These are phyloP conservation scores for Kuraishia molischiana DNA, from an alignment of 805 yeast genomes.

Conservation along the genomic window DNA sequence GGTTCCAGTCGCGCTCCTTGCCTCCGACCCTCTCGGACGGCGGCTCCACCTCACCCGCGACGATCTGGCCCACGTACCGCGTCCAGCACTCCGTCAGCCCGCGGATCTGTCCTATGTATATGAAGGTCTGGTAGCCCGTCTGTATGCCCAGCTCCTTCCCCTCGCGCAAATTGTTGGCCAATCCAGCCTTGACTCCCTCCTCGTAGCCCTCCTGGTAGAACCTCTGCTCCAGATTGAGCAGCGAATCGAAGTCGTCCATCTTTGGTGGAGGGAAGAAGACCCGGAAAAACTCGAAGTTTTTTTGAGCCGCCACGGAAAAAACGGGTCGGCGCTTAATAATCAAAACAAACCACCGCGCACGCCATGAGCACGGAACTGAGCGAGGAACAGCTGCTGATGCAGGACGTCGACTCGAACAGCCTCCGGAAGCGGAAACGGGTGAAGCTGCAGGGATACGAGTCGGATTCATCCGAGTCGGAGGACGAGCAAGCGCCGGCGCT, in stretches of 20 bases:
- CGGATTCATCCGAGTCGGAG: constrained; percentile 13
- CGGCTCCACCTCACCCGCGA: constrained; percentile 6
- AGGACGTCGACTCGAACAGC: constrained; percentile 11
- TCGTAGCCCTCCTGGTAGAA: constrained; percentile 59
- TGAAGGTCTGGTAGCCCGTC: constrained; percentile 62
- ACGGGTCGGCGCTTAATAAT: too few species aligned
- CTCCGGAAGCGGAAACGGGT: constrained; percentile 3
- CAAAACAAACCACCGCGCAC: too few species aligned
- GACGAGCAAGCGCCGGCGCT: constrained; percentile 11
- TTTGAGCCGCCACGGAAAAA: too few species aligned
- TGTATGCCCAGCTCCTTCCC: constrained; percentile 83
- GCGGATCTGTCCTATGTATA: constrained; percentile 61
- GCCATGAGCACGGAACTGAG: too few species aligned
- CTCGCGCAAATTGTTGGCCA: constrained; percentile 50
- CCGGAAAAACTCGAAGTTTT: too few species aligned
- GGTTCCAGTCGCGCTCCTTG: constrained; percentile 9
- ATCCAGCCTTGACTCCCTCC: constrained; percentile 61
- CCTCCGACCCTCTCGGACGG: constrained; percentile 3
- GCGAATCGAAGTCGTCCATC: constrained; percentile 23
- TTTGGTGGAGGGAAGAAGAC: too few species aligned
- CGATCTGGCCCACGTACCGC: constrained; percentile 4
- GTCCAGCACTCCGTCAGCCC: constrained; percentile 35
- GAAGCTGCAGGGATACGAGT: constrained; percentile 9
- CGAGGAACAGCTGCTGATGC: constrained; percentile 9
- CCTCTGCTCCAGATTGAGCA: constrained; percentile 47